Conservation (phyloP, 2,329 filamentous ascomycete species). For the Diaporthe citrichinensis region DNA sequence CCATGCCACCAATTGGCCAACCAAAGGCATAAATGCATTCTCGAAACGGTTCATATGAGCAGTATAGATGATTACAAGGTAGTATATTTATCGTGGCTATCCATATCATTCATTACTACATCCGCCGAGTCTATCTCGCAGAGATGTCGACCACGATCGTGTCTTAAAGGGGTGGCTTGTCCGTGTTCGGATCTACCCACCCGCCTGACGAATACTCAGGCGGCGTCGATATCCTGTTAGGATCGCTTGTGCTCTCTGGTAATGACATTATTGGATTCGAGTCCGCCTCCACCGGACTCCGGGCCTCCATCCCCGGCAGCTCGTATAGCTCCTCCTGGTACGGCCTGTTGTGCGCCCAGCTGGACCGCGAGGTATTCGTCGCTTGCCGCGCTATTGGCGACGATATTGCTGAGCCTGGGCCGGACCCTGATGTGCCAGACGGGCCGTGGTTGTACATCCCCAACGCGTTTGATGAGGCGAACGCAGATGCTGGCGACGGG, state of each 20-base stretch:
- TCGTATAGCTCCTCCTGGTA: conserved; percentile 28
- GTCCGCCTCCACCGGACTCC: conserved; percentile 29
- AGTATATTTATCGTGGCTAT: conserved; percentile 25
- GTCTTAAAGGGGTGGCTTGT: conserved; percentile 28
- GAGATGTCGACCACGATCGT: not conserved
- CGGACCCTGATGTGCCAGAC: not conserved
- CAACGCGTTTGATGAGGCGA: conserved; percentile 7
- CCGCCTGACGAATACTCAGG: conserved; percentile 27
- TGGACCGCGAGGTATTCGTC: conserved; percentile 3
- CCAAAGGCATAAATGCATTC: too few species aligned
- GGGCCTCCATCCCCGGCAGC: conserved; percentile 26
- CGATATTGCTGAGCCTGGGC: not conserved
- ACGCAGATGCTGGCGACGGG: conserved; percentile 34
- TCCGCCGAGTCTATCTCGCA: conserved; percentile 4
- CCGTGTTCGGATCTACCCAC: conserved; percentile 35
- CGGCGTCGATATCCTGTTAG: not conserved
- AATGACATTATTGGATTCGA: conserved; percentile 11
- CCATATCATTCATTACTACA: conserved; percentile 30
- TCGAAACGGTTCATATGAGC: too few species aligned
- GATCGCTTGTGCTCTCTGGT: not conserved
- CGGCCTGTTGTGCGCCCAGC: conserved; percentile 35
- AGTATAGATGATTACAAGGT: conserved; percentile 19
- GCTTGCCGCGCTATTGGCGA: conserved; percentile 27
- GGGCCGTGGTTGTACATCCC: conserved; percentile 15
- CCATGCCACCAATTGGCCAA: not conserved